phyloP scores from a whole-genome alignment of 2,329 filamentous ascomycete species.

The Botryosphaeria dothidea region DNA sequence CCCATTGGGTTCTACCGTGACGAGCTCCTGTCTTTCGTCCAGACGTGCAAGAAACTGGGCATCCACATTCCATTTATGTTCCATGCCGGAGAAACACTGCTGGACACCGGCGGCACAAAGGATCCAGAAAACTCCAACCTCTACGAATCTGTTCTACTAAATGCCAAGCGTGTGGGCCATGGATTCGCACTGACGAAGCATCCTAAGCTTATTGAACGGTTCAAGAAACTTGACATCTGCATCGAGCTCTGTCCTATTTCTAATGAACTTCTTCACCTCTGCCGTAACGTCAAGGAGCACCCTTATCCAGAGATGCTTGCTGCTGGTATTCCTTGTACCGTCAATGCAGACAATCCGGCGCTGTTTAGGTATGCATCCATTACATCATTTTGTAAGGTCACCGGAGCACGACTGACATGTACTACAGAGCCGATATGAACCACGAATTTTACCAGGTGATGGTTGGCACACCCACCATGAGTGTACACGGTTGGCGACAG shows the following conservation, averaged over 20 bases:
- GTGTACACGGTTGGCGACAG: conserved; percentile 70
- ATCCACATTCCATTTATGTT: conserved; percentile 72
- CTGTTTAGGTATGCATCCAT: conserved; percentile 60
- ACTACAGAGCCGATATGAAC: conserved; percentile 64
- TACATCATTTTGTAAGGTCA: background rate
- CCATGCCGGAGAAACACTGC: conserved; percentile 73
- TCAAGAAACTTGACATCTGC: conserved; percentile 61
- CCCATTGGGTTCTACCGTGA: conserved; percentile 59
- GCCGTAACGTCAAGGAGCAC: conserved; percentile 65
- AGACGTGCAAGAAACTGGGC: conserved; percentile 48
- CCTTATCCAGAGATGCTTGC: conserved; percentile 68
- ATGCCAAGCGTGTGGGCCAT: conserved; percentile 71
- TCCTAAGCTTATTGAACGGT: conserved; percentile 64
- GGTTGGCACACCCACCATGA: conserved; percentile 67
- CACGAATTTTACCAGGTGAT: conserved; percentile 79
- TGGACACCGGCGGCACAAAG: conserved; percentile 62
- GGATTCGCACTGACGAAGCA: conserved; percentile 70
- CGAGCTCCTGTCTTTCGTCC: conserved; percentile 59
- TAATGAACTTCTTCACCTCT: conserved; percentile 73
- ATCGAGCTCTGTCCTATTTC: conserved; percentile 78
- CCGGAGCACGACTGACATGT: background rate
- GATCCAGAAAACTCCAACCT: conserved; percentile 64
- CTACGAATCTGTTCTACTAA: conserved; percentile 65
- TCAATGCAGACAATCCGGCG: conserved; percentile 75
- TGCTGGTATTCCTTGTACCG: conserved; percentile 71